Conservation (phyloP, 2,329 filamentous ascomycete genomes). For the Aspergillus pseudoglaucus region DNA sequence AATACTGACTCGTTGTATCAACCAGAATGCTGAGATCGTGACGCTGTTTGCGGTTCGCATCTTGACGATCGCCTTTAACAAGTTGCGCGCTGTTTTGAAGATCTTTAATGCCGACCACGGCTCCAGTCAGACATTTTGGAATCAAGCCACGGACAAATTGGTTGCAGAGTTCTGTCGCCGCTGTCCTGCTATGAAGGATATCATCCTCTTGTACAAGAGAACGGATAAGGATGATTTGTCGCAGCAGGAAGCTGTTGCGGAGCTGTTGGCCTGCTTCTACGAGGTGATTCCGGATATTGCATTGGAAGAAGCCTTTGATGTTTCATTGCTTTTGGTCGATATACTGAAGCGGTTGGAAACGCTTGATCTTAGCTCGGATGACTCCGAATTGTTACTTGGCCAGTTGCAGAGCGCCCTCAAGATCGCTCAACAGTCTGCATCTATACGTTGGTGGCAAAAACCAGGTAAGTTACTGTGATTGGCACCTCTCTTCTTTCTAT, state of each 20-base stretch:
- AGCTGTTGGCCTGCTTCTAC: conserved; percentile 77
- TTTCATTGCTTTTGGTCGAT: conserved; percentile 67
- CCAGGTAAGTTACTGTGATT: conserved; percentile 37
- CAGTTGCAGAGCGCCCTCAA: conserved; percentile 76
- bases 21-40: conserved; percentile 69
- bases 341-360: conserved; percentile 58
- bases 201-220: conserved; percentile 66
- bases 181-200: conserved; percentile 74
- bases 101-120: conserved; percentile 51
- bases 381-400: conserved; percentile 55
- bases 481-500: background rate
- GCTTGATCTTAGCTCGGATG: conserved; percentile 37
- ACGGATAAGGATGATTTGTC: conserved; percentile 63
- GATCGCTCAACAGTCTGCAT: conserved; percentile 72
- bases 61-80: conserved; percentile 70
- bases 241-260: conserved; percentile 71
- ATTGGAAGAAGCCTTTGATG: conserved; percentile 78
- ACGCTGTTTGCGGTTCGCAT: conserved; percentile 79
- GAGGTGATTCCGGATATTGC: conserved; percentile 72
- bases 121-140: conserved; percentile 54
- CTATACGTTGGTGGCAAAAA: conserved; percentile 87
- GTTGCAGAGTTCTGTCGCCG: conserved; percentile 69
- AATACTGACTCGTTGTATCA: conserved; percentile 70
- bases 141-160: conserved; percentile 60
- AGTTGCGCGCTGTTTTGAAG: conserved; percentile 60